phyloP scores from a whole-genome alignment of 139 green algal genomes.

The Chlamydomonas sp. region DNA sequence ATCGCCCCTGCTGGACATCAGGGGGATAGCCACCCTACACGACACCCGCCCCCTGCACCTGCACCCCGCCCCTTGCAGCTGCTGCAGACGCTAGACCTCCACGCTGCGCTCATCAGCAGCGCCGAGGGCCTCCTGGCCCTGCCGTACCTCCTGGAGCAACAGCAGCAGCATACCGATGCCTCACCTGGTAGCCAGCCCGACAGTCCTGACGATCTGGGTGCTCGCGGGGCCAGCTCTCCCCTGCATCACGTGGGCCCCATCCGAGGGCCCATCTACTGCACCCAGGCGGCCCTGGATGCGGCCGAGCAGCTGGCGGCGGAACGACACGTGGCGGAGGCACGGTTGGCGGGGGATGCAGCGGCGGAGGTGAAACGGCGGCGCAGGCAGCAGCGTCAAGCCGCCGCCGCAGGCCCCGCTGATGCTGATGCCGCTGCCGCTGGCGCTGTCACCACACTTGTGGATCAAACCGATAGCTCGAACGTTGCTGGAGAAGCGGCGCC shows the following conservation, averaged over 20 bases:
- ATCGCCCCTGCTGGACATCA: no score
- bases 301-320: conserved; percentile 41
- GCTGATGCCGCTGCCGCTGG: background rate
- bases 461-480: no score
- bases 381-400: background rate
- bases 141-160: conserved; percentile 17
- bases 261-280: conserved; percentile 33
- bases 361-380: background rate
- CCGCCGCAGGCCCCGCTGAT: no score
- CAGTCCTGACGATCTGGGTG: background rate
- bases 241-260: conserved; percentile 18
- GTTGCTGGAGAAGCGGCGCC: no score
- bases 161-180: no score
- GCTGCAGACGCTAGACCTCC: conserved; percentile 11
- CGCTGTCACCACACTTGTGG: no score
- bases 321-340: conserved; percentile 3
- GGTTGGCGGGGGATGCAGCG: background rate
- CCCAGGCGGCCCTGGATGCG: conserved; percentile 36
- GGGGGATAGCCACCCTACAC: background rate
- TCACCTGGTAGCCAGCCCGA: background rate
- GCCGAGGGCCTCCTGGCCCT: conserved; percentile 37
- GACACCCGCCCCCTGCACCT: background rate
- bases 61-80: conserved; percentile 16
- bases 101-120: conserved; percentile 44
- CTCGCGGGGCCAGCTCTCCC: background rate